phyloP scores from a whole-genome alignment of 2,329 filamentous ascomycete species.

The Exserohilum rostratum region DNA sequence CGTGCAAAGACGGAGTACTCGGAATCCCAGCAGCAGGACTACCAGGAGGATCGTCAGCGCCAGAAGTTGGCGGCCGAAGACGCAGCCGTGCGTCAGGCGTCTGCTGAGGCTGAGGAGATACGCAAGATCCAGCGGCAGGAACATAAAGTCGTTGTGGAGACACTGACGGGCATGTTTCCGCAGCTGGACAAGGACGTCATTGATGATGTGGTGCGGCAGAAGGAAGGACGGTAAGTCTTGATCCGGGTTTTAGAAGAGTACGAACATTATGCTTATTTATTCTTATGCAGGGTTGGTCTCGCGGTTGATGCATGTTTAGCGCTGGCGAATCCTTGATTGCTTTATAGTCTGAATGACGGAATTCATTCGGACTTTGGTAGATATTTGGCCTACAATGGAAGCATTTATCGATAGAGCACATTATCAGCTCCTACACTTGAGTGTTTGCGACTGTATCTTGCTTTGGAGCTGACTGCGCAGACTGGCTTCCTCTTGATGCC shows the following conservation, averaged over 20 bases:
- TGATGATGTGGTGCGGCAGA: slow-evolving; percentile 93
- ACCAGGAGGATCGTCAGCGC: slow-evolving; percentile 35
- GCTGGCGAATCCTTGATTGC: slow-evolving; percentile 23
- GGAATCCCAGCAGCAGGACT: slow-evolving; percentile 17
- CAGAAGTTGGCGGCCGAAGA: slow-evolving; percentile 74
- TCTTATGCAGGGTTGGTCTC: slow-evolving; percentile 13
- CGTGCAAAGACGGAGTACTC: slow-evolving; percentile 47
- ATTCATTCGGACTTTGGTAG: background rate
- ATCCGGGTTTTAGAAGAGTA: background rate
- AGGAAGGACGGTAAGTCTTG: slow-evolving; percentile 81
- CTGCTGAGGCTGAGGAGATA: slow-evolving; percentile 86
- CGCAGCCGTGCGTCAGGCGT: slow-evolving; percentile 86
- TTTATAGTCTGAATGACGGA: too few species aligned
- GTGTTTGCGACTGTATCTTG: background rate
- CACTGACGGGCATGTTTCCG: slow-evolving; percentile 94
- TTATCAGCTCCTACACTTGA: background rate
- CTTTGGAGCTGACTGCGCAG: too few species aligned
- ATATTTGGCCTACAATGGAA: background rate
- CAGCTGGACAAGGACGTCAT: slow-evolving; percentile 93
- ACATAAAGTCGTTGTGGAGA: slow-evolving; percentile 91
- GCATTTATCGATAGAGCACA: background rate
- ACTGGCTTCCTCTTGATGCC: background rate
- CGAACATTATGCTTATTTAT: background rate
- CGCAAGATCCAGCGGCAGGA: slow-evolving; percentile 81
- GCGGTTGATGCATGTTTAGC: slow-evolving; percentile 22